Conservation (phyloP, 441 rosid genomes). For the Gossypium lobatum region DNA sequence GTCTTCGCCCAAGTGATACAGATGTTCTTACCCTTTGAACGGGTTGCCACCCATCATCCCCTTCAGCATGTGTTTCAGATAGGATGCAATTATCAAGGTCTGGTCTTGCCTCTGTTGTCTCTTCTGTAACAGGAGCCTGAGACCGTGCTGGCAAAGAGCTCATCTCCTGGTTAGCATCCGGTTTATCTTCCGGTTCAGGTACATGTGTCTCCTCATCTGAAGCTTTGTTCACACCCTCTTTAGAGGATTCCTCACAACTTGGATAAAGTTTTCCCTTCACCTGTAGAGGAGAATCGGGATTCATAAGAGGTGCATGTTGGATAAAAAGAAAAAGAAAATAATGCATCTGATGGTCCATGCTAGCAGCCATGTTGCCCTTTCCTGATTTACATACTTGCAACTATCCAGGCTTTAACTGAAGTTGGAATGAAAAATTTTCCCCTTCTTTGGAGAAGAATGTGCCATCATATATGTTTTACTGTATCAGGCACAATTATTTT, state of each 20-base stretch:
- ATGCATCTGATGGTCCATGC: not conserved
- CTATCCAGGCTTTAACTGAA: not conserved
- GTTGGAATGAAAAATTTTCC: not conserved
- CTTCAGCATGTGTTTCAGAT: constrained; percentile 55
- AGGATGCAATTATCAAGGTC: constrained; percentile 28
- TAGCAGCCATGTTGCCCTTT: not conserved
- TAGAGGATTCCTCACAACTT: constrained; percentile 31
- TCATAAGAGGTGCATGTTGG: constrained; percentile 3
- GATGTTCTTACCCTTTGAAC: constrained; percentile 91
- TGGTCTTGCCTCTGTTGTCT: constrained; percentile 28
- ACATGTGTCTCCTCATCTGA: constrained; percentile 47
- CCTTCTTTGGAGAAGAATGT: not conserved
- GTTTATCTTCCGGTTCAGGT: constrained; percentile 29
- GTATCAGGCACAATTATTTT: not conserved
- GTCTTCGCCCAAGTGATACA: constrained; percentile 60
- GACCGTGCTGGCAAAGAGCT: constrained; percentile 28
- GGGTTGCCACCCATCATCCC: constrained; percentile 97
- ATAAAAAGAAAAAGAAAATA: not conserved
- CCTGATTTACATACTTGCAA: not conserved
- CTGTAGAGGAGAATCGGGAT: constrained; percentile 30
- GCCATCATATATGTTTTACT: not conserved
- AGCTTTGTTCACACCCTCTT: constrained; percentile 42
- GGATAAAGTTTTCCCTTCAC: constrained; percentile 41
- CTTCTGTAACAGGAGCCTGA: constrained; percentile 37
- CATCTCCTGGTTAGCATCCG: constrained; percentile 36